Evolutionary conservation across 2,329 filamentous ascomycete species (phyloP), one percentile per base, ranked within the genome.

Genomic region (Aureobasidium sp.): DNA sequence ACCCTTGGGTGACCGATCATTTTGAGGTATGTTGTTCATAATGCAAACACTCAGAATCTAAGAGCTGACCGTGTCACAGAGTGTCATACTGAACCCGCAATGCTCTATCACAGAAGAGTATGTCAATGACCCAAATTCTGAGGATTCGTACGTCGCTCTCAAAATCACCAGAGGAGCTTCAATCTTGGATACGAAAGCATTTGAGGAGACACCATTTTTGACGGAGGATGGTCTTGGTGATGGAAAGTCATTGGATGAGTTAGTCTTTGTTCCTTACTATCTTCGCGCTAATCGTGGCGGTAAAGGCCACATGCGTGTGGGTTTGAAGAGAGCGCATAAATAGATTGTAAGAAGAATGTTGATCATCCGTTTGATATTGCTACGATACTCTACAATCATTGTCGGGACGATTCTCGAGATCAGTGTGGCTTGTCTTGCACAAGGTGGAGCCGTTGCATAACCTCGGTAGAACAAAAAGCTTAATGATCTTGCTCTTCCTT

Each of bases 201-300:
- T 32, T 7, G 29, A 34, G 12, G 29, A 32, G 12, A 45, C 6
- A 4, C 41, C 41, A 5, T 45, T 45, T 4, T 34, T 45, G 3
- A n/a, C 7, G 17, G 19, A 45, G 6, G 4, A 45, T 10, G 19
- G 19, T 32, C 8, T 45, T 4, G 17, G 17, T n/a, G n/a, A n/a
- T 4, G 44, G 24, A 3, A 27, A 58, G 4, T 29, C 25, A 6
- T 55, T 59, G 44, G 56, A 60, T 29, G 66, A 72, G 3, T 62
- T 81, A 37, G 62, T 68, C 1, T 79, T 80, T 62, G 66, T 81
- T 39, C 78, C 78, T 17, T 81, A 80, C 58, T 78, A 76, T 60
- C 70, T 79, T 53, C 66, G 78, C 14, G 76, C 75, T 14, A 81
- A 81, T 56, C 64, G 78, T 29, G 74, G 75, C 2, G 78, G 78